These are phyloP conservation scores for Lactarius sanguifluus DNA, from an alignment of 768 basidiomycete species.

Conservation along the genomic window DNA sequence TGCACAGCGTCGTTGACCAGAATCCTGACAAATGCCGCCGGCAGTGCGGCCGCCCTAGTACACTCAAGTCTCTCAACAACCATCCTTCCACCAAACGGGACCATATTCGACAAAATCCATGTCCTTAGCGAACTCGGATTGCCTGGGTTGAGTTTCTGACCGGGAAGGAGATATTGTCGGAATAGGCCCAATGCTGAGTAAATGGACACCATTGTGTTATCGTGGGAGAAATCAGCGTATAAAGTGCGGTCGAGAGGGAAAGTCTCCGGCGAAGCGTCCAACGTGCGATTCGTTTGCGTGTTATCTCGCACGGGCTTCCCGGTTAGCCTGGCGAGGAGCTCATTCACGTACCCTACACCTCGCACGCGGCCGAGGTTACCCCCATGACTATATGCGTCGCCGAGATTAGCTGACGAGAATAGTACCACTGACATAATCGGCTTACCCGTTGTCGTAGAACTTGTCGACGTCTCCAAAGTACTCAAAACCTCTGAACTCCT, in stretches of 20 bases:
- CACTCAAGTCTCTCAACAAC: constrained; percentile 70
- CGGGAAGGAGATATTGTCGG: constrained; percentile 23
- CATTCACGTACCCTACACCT: constrained; percentile 86
- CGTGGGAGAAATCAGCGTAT: constrained; percentile 84
- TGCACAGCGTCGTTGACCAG: constrained; percentile 75
- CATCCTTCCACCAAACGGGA: constrained; percentile 76
- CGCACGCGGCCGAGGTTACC: constrained; percentile 69
- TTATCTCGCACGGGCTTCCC: constrained; percentile 58
- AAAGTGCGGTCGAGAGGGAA: constrained; percentile 69
- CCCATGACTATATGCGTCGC: constrained; percentile 51
- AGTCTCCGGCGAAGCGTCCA: constrained; percentile 58
- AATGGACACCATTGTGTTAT: constrained; percentile 82
- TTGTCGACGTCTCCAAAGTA: constrained; percentile 74
- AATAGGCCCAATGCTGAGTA: constrained; percentile 57
- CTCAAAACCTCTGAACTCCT: constrained; percentile 67
- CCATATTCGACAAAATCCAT: constrained; percentile 60
- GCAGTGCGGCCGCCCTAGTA: constrained; percentile 14
- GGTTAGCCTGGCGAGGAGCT: constrained; percentile 81
- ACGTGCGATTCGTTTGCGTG: constrained; percentile 75
- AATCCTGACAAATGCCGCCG: constrained; percentile 56
- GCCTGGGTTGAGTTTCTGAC: constrained; percentile 32
- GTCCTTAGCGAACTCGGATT: constrained; percentile 31
- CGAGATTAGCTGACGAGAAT: background rate
- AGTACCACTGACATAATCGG: constrained; percentile 7
- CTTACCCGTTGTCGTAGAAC: constrained; percentile 75